Percentiles rank a stretch among this genome's conserved stretches.
Evolutionary conservation across 2,329 filamentous ascomycete species (phyloP).

Genomic region (Chrysoporthe austroafricana): DNA sequence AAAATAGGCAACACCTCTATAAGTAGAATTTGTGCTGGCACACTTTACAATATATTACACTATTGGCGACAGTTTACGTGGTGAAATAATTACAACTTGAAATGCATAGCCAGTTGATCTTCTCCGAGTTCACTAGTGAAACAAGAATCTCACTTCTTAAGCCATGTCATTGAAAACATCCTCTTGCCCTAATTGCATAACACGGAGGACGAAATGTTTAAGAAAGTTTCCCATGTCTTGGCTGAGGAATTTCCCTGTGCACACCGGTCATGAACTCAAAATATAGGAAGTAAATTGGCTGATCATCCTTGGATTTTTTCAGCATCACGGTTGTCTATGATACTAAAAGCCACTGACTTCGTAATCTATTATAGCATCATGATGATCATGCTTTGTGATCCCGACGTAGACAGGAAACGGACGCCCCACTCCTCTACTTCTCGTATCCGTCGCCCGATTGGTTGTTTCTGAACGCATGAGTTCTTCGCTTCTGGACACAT

Average conservation of each 20-base stretch:
- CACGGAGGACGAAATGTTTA: no score
- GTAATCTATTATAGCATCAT: not conserved
- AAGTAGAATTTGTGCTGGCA: no score
- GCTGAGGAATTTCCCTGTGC: not conserved
- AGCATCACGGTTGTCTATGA: not conserved
- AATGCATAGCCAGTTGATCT: no score
- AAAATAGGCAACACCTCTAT: no score
- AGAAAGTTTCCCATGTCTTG: not conserved
- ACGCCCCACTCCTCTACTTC: not conserved
- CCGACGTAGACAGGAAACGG: not conserved
- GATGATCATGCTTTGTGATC: not conserved
- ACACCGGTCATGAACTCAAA: not conserved
- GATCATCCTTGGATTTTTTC: not conserved
- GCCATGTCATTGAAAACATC: no score
- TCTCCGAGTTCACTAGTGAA: no score
- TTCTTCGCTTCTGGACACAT: conserved; percentile 10
- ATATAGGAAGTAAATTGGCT: not conserved
- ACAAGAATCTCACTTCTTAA: no score
- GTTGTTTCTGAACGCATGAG: conserved; percentile 8
- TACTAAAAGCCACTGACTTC: not conserved
- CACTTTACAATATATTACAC: no score
- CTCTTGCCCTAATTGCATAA: not conserved
- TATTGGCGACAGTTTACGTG: no score
- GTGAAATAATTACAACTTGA: no score
- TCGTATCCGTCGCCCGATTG: not conserved